Percentiles rank a stretch among this genome's conserved stretches.
Evolutionary conservation across 768 basidiomycete genomes (phyloP).

Genomic region (Gautieria morchelliformis): DNA sequence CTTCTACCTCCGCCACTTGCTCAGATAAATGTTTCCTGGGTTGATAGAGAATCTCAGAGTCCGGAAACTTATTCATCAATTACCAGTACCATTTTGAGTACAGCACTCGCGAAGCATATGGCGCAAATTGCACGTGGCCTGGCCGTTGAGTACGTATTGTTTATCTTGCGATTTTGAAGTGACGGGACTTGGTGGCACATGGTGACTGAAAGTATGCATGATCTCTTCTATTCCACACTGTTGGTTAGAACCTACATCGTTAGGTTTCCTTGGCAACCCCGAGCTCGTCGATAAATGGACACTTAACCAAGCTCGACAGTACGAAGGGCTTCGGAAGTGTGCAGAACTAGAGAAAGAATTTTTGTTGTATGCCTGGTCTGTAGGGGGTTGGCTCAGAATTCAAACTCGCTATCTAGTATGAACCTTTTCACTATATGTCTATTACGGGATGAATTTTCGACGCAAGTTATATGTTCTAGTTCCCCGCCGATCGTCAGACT

Average conservation of each 20-base stretch:
- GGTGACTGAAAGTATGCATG: conserved; percentile 11
- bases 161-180: conserved; percentile 10
- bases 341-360: conserved; percentile 8
- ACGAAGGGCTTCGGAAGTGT: conserved; percentile 18
- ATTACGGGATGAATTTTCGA: too few species aligned
- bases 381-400: too few species aligned
- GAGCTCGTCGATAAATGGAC: conserved; percentile 14
- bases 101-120: conserved; percentile 16
- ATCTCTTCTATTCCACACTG: neutral
- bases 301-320: conserved; percentile 15
- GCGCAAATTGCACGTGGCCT: conserved; percentile 4
- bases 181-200: conserved; percentile 20
- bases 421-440: too few species aligned
- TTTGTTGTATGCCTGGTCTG: neutral
- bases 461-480: too few species aligned
- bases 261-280: conserved; percentile 13
- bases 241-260: neutral
- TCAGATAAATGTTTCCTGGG: too few species aligned
- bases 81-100: conserved; percentile 17
- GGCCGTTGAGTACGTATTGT: conserved; percentile 6
- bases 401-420: too few species aligned
- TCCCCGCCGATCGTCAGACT: too few species aligned
- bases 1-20: too few species aligned
- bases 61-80: too few species aligned
- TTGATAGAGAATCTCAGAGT: too few species aligned